Evolutionary conservation across 2,329 filamentous ascomycete genomes (phyloP).

Genomic region (Fusarium lyarnte): DNA sequence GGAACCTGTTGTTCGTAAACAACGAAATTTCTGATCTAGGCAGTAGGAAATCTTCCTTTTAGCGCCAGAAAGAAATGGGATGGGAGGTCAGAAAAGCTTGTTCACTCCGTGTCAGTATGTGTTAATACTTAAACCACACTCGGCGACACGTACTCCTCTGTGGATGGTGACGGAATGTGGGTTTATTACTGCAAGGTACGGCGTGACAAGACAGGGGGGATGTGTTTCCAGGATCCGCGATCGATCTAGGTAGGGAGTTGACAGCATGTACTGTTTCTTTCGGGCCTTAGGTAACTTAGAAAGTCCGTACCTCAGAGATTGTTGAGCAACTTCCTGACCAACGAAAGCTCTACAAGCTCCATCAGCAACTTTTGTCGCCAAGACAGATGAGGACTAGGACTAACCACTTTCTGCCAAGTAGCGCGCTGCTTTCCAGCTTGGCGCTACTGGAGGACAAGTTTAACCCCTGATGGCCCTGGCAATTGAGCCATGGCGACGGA

Average conservation of each 20-base stretch:
- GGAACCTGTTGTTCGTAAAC: background rate
- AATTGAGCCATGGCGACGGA: slow-evolving; percentile 19
- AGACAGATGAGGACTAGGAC: slow-evolving; percentile 5
- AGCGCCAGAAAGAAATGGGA: background rate
- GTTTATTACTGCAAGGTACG: slow-evolving; percentile 34
- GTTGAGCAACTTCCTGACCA: background rate
- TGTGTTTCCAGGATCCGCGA: slow-evolving; percentile 26
- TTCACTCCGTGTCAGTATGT: slow-evolving; percentile 4
- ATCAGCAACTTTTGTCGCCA: slow-evolving; percentile 9
- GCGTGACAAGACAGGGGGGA: slow-evolving; percentile 19
- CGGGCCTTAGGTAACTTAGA: background rate
- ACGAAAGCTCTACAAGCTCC: background rate
- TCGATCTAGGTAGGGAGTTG: slow-evolving; percentile 28
- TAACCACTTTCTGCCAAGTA: slow-evolving; percentile 21
- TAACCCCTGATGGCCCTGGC: slow-evolving; percentile 28
- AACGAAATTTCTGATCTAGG: background rate
- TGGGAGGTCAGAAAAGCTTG: slow-evolving; percentile 16
- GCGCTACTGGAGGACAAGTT: slow-evolving; percentile 27
- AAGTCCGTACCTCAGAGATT: background rate
- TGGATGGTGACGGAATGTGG: slow-evolving; percentile 32
- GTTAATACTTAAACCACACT: slow-evolving; percentile 9
- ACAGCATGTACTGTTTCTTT: slow-evolving; percentile 6
- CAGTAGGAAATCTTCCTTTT: background rate
- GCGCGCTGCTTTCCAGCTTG: slow-evolving; percentile 24
- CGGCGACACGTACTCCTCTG: slow-evolving; percentile 16